A percentile compares a stretch with the other conserved stretches of the same genome.
Conservation (phyloP, 2,329 filamentous ascomycete species). For the Grosmannia huntii region DNA sequence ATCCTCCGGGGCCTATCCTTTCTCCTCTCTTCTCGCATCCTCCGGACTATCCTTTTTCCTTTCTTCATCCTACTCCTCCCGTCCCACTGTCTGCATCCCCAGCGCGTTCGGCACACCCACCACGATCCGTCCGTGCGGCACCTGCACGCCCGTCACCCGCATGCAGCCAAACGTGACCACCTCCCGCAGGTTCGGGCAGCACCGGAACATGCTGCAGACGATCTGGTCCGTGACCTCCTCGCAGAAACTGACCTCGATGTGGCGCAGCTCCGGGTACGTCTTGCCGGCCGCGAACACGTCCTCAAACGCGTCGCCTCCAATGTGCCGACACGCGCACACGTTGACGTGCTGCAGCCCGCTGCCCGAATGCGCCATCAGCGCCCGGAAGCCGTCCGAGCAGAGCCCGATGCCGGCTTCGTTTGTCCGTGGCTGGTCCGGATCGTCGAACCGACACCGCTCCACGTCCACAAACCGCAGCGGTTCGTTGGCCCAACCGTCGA, state of each 20-base stretch:
- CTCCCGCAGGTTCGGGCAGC: constrained; percentile 46
- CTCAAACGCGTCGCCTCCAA: constrained; percentile 58
- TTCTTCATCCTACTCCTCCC: constrained; percentile 10
- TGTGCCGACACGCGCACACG: constrained; percentile 75
- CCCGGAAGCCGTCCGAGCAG: constrained; percentile 61
- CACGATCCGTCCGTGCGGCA: constrained; percentile 42
- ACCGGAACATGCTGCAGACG: constrained; percentile 49
- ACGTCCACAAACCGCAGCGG: constrained; percentile 61
- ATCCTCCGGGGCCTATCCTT: too few species aligned
- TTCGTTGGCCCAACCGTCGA: constrained; percentile 63
- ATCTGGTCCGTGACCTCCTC: constrained; percentile 53
- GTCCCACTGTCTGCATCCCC: constrained; percentile 46
- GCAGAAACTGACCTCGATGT: constrained; percentile 69
- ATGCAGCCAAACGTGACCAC: constrained; percentile 55
- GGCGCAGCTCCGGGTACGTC: constrained; percentile 52
- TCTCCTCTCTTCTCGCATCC: too few species aligned
- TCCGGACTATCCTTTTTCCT: too few species aligned
- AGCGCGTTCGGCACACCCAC: constrained; percentile 46
- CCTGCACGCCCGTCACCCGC: constrained; percentile 40
- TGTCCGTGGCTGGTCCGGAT: constrained; percentile 55
- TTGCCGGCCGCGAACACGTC: constrained; percentile 53
- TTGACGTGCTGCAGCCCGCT: constrained; percentile 52
- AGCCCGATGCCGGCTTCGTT: constrained; percentile 58
- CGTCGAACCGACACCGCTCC: constrained; percentile 63
- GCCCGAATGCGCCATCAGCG: constrained; percentile 77